Conservation (phyloP, 1,139 yeast species). For the Kluyveromyces sp. region DNA sequence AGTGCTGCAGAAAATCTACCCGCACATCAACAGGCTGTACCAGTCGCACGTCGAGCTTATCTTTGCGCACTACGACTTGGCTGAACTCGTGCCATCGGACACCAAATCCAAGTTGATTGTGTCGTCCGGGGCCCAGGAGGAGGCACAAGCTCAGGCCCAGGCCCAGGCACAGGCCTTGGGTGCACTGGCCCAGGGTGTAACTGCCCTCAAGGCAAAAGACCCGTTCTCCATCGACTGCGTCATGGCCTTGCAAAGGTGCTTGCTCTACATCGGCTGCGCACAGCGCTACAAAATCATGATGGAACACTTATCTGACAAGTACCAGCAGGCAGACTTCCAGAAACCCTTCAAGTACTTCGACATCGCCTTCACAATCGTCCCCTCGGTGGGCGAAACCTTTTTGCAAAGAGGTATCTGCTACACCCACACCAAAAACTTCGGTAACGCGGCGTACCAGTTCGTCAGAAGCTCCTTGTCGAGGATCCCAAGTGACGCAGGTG, state of each 20-base stretch:
- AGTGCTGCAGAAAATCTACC: constrained; percentile 41
- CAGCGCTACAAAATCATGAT: constrained; percentile 47
- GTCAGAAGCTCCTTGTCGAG: constrained; percentile 53
- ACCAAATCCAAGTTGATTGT: constrained; percentile 14
- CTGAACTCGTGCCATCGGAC: constrained; percentile 14
- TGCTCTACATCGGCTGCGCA: constrained; percentile 51
- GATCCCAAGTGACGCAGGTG: constrained; percentile 32
- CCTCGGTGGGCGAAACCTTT: constrained; percentile 61
- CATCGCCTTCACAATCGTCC: constrained; percentile 47
- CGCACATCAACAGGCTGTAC: constrained; percentile 43
- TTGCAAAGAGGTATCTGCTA: constrained; percentile 53
- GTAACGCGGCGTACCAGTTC: constrained; percentile 44
- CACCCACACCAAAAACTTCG: constrained; percentile 34
- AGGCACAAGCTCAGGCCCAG: neutral
- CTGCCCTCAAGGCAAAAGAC: constrained; percentile 22
- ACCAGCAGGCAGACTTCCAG: constrained; percentile 34
- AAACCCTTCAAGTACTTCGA: constrained; percentile 44
- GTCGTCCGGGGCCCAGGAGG: constrained; percentile 2
- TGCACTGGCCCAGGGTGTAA: constrained; percentile 9
- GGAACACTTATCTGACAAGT: constrained; percentile 39
- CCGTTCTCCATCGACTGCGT: constrained; percentile 27
- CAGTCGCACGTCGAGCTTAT: constrained; percentile 30
- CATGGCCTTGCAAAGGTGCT: constrained; percentile 45
- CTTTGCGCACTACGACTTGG: constrained; percentile 11
- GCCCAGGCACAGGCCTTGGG: too few species aligned